A percentile compares a stretch with the other conserved stretches of the same genome.
Conservation (phyloP, 371 early-diverging fungal species). For the Mucor piriformis region DNA sequence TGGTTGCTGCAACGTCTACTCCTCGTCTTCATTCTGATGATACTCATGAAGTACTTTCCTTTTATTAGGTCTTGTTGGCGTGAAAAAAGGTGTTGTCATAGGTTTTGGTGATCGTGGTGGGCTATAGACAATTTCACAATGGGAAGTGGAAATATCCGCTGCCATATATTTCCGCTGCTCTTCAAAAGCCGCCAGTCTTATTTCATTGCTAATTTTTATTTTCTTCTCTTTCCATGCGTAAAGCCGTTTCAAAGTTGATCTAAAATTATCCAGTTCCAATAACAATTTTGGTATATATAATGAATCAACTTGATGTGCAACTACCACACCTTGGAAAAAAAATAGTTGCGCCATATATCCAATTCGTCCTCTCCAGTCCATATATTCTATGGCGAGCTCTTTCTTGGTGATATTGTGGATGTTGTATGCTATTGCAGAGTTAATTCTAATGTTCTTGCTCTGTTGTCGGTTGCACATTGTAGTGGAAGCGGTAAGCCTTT, state of each 20-base stretch:
- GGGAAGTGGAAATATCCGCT: slow-evolving; percentile 20
- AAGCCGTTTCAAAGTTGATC: slow-evolving; percentile 19
- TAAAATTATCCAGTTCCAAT: slow-evolving; percentile 20
- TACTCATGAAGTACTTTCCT: slow-evolving; percentile 23
- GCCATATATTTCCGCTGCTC: slow-evolving; percentile 21
- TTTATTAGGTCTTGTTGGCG: slow-evolving; percentile 24
- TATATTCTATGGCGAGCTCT: too few species aligned
- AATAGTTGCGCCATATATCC: slow-evolving; percentile 20
- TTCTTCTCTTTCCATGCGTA: slow-evolving; percentile 18
- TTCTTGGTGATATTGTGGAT: too few species aligned
- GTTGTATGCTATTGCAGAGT: slow-evolving; percentile 24
- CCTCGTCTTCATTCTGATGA: too few species aligned
- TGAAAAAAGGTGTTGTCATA: slow-evolving; percentile 22
- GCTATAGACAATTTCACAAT: slow-evolving; percentile 18
- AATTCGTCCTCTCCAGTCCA: too few species aligned
- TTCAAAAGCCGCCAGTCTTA: slow-evolving; percentile 22
- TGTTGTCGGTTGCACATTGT: slow-evolving; percentile 19
- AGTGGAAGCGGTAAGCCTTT: slow-evolving; percentile 19
- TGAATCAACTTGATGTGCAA: slow-evolving; percentile 17
- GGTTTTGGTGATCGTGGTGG: slow-evolving; percentile 23
- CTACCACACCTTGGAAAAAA: slow-evolving; percentile 13
- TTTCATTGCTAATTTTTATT: slow-evolving; percentile 23
- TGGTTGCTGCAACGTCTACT: too few species aligned
- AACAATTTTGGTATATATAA: slow-evolving; percentile 23
- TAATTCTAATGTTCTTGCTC: slow-evolving; percentile 27